Evolutionary conservation across 768 basidiomycete genomes (phyloP), one percentile per base, ranked within the genome.

Genomic region (Leccinellum albellum): DNA sequence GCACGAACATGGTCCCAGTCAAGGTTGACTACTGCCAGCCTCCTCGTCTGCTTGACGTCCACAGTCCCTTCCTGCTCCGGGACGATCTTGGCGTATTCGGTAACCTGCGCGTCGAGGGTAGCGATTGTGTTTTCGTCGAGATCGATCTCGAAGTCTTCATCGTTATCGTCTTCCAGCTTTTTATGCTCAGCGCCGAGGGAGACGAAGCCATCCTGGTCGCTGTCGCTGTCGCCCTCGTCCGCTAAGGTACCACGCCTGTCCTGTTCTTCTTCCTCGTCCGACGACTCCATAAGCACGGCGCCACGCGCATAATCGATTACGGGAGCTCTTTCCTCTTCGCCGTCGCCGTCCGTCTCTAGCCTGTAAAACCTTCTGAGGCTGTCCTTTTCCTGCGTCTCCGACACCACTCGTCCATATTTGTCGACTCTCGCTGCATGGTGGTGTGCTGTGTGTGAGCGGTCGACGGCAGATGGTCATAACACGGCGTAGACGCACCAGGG

Each of bases 1-100:
- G 96, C 93, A 54, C 89, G 88, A 51, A 98, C 85, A 73, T 98
- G 83, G 71, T 98, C 97, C 97, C 97, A 99, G 74, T 99, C 97
- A 51, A 98, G 82, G 70, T 98, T 98, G 61, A 98, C 96, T 46
- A 89, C 82, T 1, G 96, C 97, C 7, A 99, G 69, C 23, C 96
- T 81, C 54, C 75, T 79, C 2, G 93, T 94, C 9, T 65, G 71
- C 47, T 76, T 71, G 10, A 76, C 72, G 8, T 75, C 78, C 2
- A 76, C 62, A 70, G 4, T 67, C 66, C 72, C 75, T 3, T 77
- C 75, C 23, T 79, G 78, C 10, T 79, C 77, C 53, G 83, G 80
- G 3, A 75, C 70, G 20, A 69, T 65, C 62, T 82, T 73, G 35
- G 78, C 70, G 59, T 86, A 88, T 17, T 75, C 82, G 23, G 83